A percentile compares a stretch with the other conserved stretches of the same genome.
These are phyloP conservation scores for Kappamyces sp. DNA, from an alignment of 192 early-diverging fungal species.

Conservation along the genomic window DNA sequence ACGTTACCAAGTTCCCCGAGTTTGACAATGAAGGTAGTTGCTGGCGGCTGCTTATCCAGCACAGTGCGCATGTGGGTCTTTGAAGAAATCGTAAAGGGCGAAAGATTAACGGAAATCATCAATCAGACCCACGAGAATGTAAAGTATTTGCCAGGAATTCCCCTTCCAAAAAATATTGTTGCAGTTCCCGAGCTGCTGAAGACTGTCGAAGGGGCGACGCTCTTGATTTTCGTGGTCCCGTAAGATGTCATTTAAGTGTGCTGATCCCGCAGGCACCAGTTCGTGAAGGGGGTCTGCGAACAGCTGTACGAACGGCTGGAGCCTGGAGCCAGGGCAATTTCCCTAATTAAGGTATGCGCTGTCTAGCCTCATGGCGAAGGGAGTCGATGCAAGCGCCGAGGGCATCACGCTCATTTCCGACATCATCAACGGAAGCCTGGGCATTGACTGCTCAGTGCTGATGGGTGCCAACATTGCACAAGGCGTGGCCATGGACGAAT, in stretches of 20 bases:
- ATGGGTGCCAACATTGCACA: conserved; percentile 97
- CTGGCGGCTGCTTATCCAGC: background rate
- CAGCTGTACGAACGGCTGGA: conserved; percentile 70
- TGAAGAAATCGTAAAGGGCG: conserved; percentile 82
- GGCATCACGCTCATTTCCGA: conserved; percentile 76
- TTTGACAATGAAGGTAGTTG: conserved; percentile 63
- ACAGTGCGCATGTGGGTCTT: conserved; percentile 70
- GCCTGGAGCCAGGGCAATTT: conserved; percentile 76
- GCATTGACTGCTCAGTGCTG: conserved; percentile 72
- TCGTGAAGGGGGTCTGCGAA: conserved; percentile 75
- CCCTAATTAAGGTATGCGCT: conserved; percentile 70
- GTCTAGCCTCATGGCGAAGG: conserved; percentile 23
- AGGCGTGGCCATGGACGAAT: conserved; percentile 89
- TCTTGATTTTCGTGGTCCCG: conserved; percentile 90
- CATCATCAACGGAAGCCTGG: conserved; percentile 71
- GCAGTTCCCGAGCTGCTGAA: conserved; percentile 78
- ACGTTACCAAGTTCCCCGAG: conserved; percentile 56
- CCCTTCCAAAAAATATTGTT: conserved; percentile 76
- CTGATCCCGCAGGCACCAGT: conserved; percentile 39
- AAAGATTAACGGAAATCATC: conserved; percentile 88
- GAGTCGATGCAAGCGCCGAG: conserved; percentile 70
- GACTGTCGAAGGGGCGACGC: conserved; percentile 74
- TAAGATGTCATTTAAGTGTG: conserved; percentile 59
- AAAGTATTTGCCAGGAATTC: conserved; percentile 69
- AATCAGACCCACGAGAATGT: conserved; percentile 89